Conservation (phyloP, 2,329 filamentous ascomycete species). For the Zarea fungicola region DNA sequence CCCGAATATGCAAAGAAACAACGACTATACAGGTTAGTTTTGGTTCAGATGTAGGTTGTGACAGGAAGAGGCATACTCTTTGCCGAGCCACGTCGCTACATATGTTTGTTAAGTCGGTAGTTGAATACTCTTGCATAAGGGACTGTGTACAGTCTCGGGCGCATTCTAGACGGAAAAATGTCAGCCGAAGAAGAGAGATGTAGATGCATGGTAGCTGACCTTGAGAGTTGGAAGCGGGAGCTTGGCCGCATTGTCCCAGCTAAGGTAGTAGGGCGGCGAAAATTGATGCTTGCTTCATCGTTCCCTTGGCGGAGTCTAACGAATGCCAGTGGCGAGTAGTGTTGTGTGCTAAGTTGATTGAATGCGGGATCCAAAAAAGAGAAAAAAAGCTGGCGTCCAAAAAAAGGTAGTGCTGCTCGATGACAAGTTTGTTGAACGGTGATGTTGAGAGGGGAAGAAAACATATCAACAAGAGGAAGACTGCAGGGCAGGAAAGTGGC, state of each 20-base stretch:
- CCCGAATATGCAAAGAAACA: slow-evolving; percentile 27
- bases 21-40: slow-evolving; percentile 18
- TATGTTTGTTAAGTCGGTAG: slow-evolving; percentile 15
- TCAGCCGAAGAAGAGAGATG: not conserved
- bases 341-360: slow-evolving; percentile 21
- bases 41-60: too few species aligned
- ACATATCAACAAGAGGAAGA: slow-evolving; percentile 8
- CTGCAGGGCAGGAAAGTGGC: not conserved
- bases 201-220: not conserved
- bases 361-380: slow-evolving; percentile 30
- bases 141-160: slow-evolving; percentile 18
- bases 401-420: slow-evolving; percentile 22
- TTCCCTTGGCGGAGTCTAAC: slow-evolving; percentile 9
- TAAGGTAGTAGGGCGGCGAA: slow-evolving; percentile 8
- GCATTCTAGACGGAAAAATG: slow-evolving; percentile 13
- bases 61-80: slow-evolving; percentile 17
- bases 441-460: slow-evolving; percentile 16
- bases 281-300: slow-evolving; percentile 9
- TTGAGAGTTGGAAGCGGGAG: slow-evolving; percentile 5
- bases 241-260: slow-evolving; percentile 9
- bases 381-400: slow-evolving; percentile 21
- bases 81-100: slow-evolving; percentile 21
- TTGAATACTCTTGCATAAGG: slow-evolving; percentile 15
- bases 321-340: slow-evolving; percentile 10
- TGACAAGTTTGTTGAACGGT: slow-evolving; percentile 19